phyloP scores from a whole-genome alignment of 73 alveolate genomes.

The Paramecium caudatum region DNA sequence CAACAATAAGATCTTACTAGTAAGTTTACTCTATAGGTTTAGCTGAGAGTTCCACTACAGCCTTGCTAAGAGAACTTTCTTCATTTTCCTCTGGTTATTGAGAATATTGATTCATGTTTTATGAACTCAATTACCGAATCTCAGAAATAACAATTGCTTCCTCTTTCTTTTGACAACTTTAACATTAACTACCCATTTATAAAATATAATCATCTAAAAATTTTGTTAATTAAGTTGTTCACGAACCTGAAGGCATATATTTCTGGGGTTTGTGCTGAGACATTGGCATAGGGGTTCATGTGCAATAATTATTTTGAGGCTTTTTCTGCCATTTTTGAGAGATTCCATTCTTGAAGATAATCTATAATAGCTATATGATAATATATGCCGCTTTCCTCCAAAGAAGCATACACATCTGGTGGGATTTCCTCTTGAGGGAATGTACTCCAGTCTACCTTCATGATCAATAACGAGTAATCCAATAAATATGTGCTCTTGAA shows the following conservation, averaged over 20 bases:
- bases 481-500: conserved; percentile 49
- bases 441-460: conserved; percentile 61
- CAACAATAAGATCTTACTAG: not conserved
- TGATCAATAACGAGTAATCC: conserved; percentile 69
- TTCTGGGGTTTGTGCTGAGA: conserved; percentile 56
- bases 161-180: conserved; percentile 63
- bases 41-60: no score
- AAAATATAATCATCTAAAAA: conserved; percentile 7
- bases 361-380: conserved; percentile 74
- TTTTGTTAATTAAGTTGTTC: conserved; percentile 30
- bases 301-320: conserved; percentile 19
- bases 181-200: conserved; percentile 57
- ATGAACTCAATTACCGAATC: not conserved
- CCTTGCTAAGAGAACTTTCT: conserved; percentile 38
- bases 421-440: not conserved
- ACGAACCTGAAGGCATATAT: conserved; percentile 46
- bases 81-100: conserved; percentile 44
- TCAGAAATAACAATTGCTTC: not conserved
- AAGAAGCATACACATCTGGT: not conserved
- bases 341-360: conserved; percentile 73
- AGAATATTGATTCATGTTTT: conserved; percentile 57
- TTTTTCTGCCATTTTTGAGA: conserved; percentile 57
- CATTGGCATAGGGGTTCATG: conserved; percentile 21
- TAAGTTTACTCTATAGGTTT: no score
- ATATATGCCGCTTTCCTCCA: not conserved